Evolutionary conservation across 2,329 filamentous ascomycete genomes (phyloP).

Genomic region (Dothideomycetes sp.): DNA sequence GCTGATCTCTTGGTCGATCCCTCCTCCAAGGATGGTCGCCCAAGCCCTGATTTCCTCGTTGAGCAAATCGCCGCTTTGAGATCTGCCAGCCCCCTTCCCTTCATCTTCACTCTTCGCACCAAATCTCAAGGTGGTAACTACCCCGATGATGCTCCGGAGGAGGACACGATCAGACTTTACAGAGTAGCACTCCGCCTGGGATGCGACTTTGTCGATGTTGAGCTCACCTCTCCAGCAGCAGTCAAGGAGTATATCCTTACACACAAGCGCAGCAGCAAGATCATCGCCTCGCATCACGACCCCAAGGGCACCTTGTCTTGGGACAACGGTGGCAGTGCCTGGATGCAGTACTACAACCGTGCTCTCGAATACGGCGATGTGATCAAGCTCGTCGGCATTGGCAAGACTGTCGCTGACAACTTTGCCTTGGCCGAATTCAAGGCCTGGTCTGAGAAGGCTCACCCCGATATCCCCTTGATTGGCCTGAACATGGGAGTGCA

Average conservation of each 20-base stretch:
- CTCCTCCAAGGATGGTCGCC: conserved; percentile 43
- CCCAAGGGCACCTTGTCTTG: conserved; percentile 68
- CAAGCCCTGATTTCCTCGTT: conserved; percentile 63
- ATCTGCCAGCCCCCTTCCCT: conserved; percentile 58
- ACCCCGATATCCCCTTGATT: conserved; percentile 69
- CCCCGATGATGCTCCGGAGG: conserved; percentile 62
- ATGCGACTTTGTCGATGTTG: conserved; percentile 85
- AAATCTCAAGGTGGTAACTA: conserved; percentile 79
- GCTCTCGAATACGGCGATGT: conserved; percentile 84
- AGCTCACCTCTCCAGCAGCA: conserved; percentile 74
- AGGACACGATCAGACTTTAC: conserved; percentile 61
- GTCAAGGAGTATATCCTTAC: conserved; percentile 46
- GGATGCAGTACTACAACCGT: conserved; percentile 81
- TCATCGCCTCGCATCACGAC: conserved; percentile 96
- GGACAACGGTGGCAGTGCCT: conserved; percentile 59
- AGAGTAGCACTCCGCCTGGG: conserved; percentile 68
- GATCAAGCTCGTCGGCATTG: conserved; percentile 85
- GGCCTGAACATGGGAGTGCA: conserved; percentile 88
- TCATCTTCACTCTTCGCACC: conserved; percentile 89
- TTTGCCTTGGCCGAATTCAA: conserved; percentile 76
- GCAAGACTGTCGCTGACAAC: conserved; percentile 70
- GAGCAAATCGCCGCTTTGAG: conserved; percentile 74
- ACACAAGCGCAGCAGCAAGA: conserved; percentile 59
- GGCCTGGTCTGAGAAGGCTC: conserved; percentile 57
- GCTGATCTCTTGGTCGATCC: conserved; percentile 79